Percentiles rank a stretch among this genome's conserved stretches.
phyloP scores from a whole-genome alignment of 768 basidiomycete species.

The Serendipita sp. region DNA sequence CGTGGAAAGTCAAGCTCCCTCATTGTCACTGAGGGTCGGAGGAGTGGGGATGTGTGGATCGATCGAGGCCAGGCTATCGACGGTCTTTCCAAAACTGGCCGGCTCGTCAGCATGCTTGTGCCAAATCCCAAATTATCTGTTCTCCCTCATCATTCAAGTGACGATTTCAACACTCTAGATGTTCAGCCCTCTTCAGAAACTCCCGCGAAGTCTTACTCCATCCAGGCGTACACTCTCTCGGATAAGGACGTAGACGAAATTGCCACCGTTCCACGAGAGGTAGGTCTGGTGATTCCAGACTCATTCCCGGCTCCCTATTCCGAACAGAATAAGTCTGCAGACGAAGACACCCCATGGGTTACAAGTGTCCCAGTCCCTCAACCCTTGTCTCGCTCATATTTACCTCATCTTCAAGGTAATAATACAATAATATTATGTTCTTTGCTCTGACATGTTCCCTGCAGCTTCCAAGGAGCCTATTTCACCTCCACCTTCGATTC shows the following conservation, averaged over 20 bases:
- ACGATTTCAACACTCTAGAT: background rate
- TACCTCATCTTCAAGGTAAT: slow-evolving; percentile 22
- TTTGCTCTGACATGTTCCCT: background rate
- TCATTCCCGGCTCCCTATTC: background rate
- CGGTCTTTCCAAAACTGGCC: slow-evolving; percentile 42
- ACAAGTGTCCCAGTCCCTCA: slow-evolving; percentile 35
- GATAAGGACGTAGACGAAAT: slow-evolving; percentile 7
- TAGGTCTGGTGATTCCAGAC: slow-evolving; percentile 22
- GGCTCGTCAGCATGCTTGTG: slow-evolving; percentile 45
- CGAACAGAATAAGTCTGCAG: background rate
- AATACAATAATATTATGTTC: slow-evolving; percentile 17
- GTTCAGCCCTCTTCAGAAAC: slow-evolving; percentile 21
- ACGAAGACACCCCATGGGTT: background rate
- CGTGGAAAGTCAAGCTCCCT: background rate
- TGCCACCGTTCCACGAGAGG: slow-evolving; percentile 11
- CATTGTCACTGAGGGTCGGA: slow-evolving; percentile 52
- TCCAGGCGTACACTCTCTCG: background rate
- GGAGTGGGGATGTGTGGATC: slow-evolving; percentile 62
- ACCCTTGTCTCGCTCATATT: slow-evolving; percentile 41
- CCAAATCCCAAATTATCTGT: slow-evolving; percentile 54
- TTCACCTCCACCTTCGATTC: slow-evolving; percentile 38
- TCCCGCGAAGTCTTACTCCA: slow-evolving; percentile 25
- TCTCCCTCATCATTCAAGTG: slow-evolving; percentile 26
- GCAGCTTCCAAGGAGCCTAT: slow-evolving; percentile 21
- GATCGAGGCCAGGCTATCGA: slow-evolving; percentile 55